A percentile compares a stretch with the other conserved stretches of the same genome.
Evolutionary conservation across 768 basidiomycete species (phyloP).

Genomic region (Cyclocybe aegerita): DNA sequence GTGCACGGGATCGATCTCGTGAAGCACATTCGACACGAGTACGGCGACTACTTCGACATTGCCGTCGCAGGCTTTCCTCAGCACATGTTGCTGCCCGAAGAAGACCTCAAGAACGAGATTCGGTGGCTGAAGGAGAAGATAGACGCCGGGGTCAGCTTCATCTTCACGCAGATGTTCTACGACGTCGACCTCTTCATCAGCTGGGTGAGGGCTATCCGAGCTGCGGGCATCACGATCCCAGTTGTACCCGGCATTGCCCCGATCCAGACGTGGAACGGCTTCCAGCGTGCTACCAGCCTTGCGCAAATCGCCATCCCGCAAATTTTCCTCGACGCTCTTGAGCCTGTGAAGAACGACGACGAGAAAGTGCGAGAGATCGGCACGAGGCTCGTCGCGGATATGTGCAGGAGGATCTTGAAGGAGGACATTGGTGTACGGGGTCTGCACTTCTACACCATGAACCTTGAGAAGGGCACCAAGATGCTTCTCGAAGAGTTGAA

Average conservation of each 20-base stretch:
- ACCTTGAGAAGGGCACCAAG: constrained; percentile 91
- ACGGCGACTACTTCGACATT: constrained; percentile 94
- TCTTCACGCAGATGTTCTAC: constrained; percentile 99
- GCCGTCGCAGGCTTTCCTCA: constrained; percentile 94
- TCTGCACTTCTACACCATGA: constrained; percentile 97
- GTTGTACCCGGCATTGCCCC: constrained; percentile 94
- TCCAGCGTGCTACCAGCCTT: constrained; percentile 77
- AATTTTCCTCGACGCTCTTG: constrained; percentile 69
- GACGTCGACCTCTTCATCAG: constrained; percentile 87
- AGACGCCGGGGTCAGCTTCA: constrained; percentile 87
- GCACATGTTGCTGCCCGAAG: constrained; percentile 67
- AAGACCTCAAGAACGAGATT: constrained; percentile 78
- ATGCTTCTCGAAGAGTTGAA: constrained; percentile 93
- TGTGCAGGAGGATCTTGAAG: constrained; percentile 85
- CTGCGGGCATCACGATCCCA: constrained; percentile 83
- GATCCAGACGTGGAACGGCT: constrained; percentile 96
- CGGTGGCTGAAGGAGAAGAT: constrained; percentile 87
- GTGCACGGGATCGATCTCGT: constrained; percentile 91
- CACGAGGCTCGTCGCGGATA: constrained; percentile 90
- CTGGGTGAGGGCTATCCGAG: constrained; percentile 85
- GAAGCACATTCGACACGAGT: constrained; percentile 75
- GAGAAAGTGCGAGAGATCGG: constrained; percentile 91
- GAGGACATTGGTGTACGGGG: constrained; percentile 84
- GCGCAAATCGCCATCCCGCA: constrained; percentile 81
- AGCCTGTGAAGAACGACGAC: constrained; percentile 89